phyloP scores from a whole-genome alignment of 2,329 filamentous ascomycete genomes.

The Cercospora sesami region DNA sequence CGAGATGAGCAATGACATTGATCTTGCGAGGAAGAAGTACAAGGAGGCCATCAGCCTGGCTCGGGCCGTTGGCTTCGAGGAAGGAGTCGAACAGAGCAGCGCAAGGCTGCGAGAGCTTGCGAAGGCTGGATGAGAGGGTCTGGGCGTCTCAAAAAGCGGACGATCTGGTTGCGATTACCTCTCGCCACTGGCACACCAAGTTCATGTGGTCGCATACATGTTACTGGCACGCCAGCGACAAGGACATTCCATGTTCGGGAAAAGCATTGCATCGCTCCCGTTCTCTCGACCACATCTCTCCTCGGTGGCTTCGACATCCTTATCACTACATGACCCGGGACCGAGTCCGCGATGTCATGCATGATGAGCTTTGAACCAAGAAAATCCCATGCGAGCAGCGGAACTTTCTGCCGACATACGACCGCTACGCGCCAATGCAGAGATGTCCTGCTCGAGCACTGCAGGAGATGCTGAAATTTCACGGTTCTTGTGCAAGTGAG shows the following conservation, averaged over 20 bases:
- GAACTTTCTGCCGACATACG: not conserved
- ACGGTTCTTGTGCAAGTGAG: not conserved
- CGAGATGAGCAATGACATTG: slow-evolving; percentile 66
- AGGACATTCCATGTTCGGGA: not conserved
- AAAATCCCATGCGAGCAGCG: not conserved
- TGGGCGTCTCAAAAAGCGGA: not conserved
- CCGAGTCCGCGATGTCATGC: not conserved
- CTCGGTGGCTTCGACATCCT: not conserved
- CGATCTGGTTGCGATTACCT: not conserved
- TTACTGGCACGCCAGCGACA: not conserved
- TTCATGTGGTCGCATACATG: not conserved
- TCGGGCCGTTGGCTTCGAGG: slow-evolving; percentile 49
- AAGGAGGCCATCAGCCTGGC: slow-evolving; percentile 64
- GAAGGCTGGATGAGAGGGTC: slow-evolving; percentile 16
- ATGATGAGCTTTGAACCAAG: not conserved
- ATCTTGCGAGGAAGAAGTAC: slow-evolving; percentile 68
- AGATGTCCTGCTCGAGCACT: not conserved
- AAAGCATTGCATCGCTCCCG: not conserved
- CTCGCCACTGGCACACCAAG: not conserved
- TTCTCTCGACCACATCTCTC: not conserved
- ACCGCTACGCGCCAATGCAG: not conserved
- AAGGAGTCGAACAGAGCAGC: slow-evolving; percentile 47
- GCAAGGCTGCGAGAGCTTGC: slow-evolving; percentile 43
- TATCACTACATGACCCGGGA: not conserved
- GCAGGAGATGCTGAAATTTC: not conserved